Percentiles rank a stretch among this genome's conserved stretches.
These are phyloP conservation scores for Diaporthe sp. DNA, from an alignment of 2,329 filamentous ascomycete genomes.

Conservation along the genomic window DNA sequence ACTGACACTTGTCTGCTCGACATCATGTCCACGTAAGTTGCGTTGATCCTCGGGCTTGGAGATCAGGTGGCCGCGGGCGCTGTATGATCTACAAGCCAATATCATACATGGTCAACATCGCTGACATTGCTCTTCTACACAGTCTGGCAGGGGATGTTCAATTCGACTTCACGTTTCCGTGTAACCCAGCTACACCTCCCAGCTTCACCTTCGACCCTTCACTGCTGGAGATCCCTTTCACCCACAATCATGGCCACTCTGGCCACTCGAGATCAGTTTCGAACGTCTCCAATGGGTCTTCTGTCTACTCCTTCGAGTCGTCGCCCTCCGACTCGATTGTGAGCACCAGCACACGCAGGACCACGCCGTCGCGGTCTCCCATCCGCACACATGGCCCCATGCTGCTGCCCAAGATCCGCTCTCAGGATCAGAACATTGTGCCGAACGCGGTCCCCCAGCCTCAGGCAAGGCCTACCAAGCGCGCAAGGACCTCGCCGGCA, in stretches of 20 bases:
- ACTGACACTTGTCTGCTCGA: slow-evolving; percentile 39
- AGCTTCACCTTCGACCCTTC: slow-evolving; percentile 70
- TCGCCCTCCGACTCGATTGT: slow-evolving; percentile 74
- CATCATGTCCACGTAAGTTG: slow-evolving; percentile 61
- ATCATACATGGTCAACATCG: slow-evolving; percentile 3
- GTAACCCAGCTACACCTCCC: slow-evolving; percentile 65
- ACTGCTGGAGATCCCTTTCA: slow-evolving; percentile 68
- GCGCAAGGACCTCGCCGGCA: slow-evolving; percentile 68
- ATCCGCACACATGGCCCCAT: slow-evolving; percentile 84
- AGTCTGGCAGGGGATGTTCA: slow-evolving; percentile 75
- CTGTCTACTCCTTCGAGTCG: slow-evolving; percentile 76
- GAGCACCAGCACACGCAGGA: slow-evolving; percentile 70
- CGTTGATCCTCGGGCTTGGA: neutral
- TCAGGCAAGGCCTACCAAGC: slow-evolving; percentile 67
- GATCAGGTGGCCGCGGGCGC: slow-evolving; percentile 11
- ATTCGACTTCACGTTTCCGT: slow-evolving; percentile 73
- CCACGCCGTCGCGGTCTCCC: slow-evolving; percentile 78
- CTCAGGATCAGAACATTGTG: slow-evolving; percentile 84
- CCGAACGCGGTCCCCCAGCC: slow-evolving; percentile 56
- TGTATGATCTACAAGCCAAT: neutral
- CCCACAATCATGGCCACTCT: slow-evolving; percentile 47
- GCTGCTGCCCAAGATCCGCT: slow-evolving; percentile 87
- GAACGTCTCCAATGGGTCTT: slow-evolving; percentile 64
- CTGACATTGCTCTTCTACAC: slow-evolving; percentile 47
- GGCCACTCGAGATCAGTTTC: slow-evolving; percentile 75